Percentiles rank a stretch among this genome's conserved stretches.
Conservation (phyloP, 2,329 filamentous ascomycete species). For the Penicillium verrucosum region DNA sequence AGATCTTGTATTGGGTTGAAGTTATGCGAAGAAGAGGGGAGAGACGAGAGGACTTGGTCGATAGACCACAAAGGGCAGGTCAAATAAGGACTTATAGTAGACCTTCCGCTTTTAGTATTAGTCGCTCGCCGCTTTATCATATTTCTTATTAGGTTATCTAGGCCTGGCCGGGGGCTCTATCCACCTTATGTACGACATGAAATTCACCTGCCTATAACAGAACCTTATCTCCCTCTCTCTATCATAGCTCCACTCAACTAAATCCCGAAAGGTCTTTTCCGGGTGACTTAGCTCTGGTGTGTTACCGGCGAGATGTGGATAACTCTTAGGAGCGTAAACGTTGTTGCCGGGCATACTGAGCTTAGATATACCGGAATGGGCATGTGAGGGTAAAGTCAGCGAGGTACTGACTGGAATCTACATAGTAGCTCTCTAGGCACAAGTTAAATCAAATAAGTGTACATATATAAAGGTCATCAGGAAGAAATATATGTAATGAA, state of each 20-base stretch:
- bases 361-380: neutral
- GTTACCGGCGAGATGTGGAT: too few relatives aligned
- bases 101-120: neutral
- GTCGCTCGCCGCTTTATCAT: neutral
- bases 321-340: too few relatives aligned
- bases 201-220: neutral
- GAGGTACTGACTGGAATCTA: too few relatives aligned
- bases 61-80: neutral
- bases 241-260: neutral
- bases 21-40: neutral
- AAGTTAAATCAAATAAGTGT: too few relatives aligned
- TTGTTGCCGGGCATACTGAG: neutral
- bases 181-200: neutral
- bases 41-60: too few relatives aligned
- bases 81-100: neutral
- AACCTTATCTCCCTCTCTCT: neutral
- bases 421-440: too few relatives aligned
- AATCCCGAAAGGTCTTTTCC: neutral
- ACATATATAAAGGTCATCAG: too few relatives aligned
- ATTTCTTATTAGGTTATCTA: neutral
- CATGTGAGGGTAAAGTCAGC: neutral
- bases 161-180: neutral
- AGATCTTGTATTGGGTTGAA: too few relatives aligned
- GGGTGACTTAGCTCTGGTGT: neutral
- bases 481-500: too few relatives aligned